phyloP scores from a whole-genome alignment of 1,284 basidiomycete species.

The Moesziomyces aphidis region DNA sequence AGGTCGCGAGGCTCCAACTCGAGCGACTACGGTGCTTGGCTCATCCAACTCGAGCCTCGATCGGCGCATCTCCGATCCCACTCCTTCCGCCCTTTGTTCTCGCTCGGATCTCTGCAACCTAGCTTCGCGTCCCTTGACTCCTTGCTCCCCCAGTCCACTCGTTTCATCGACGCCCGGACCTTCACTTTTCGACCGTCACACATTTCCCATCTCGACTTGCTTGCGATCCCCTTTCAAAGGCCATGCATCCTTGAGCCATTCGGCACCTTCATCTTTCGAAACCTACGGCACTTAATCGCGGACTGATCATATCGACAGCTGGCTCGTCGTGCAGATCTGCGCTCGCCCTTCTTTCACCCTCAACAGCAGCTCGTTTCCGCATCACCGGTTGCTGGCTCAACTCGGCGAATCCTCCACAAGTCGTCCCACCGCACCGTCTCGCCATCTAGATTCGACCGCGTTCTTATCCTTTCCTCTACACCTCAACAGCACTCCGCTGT shows the following conservation, averaged over 20 bases:
- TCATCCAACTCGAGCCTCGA: background rate
- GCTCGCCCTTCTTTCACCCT: background rate
- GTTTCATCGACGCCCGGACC: no score
- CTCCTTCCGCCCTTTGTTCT: background rate
- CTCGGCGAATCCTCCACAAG: slow-evolving; percentile 17
- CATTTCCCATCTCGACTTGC: no score
- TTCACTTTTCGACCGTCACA: no score
- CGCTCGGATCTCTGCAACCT: background rate
- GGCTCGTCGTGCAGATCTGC: background rate
- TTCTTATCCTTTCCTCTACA: slow-evolving; percentile 23
- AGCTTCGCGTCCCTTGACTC: no score
- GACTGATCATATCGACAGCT: background rate
- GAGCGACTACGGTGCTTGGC: no score
- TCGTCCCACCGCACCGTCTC: slow-evolving; percentile 19
- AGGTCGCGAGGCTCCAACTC: no score
- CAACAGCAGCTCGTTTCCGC: background rate
- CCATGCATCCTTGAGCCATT: background rate
- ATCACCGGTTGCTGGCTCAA: slow-evolving; percentile 21
- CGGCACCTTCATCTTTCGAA: background rate
- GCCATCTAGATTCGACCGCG: slow-evolving; percentile 7
- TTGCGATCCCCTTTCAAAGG: no score
- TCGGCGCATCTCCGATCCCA: background rate
- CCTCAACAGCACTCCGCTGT: slow-evolving; percentile 1
- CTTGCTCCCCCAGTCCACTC: no score
- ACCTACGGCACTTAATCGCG: background rate